Evolutionary conservation across 2,329 filamentous ascomycete genomes (phyloP).

Genomic region (Aspergillus fructus): DNA sequence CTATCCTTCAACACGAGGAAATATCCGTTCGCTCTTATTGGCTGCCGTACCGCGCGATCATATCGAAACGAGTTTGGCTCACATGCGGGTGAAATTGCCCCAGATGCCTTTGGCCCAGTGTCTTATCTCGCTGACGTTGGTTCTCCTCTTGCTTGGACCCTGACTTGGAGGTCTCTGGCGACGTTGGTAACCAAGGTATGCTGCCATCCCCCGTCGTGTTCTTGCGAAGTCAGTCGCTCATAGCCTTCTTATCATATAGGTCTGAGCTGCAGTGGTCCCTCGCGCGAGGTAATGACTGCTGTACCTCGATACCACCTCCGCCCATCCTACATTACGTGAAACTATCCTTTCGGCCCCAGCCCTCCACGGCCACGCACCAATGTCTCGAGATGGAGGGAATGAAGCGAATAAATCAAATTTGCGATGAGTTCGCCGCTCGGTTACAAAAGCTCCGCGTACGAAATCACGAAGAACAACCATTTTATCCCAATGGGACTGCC

Average conservation of each 20-base stretch:
- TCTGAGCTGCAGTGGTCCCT: neutral
- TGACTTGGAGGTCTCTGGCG: neutral
- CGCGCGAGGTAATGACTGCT: neutral
- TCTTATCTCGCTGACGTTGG: neutral
- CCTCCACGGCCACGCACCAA: neutral
- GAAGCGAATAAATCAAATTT: conserved; percentile 13
- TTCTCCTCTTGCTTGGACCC: neutral
- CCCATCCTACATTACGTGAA: neutral
- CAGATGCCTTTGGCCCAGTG: neutral
- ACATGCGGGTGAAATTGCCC: conserved; percentile 1
- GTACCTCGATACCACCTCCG: neutral
- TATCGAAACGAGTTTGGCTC: neutral
- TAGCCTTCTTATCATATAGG: neutral
- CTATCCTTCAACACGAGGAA: neutral
- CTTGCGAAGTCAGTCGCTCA: neutral
- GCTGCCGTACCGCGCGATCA: neutral
- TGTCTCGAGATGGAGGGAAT: neutral
- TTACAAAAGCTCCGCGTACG: conserved; percentile 6
- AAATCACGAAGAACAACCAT: conserved; percentile 14
- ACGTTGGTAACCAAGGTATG: neutral
- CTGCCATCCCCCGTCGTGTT: neutral
- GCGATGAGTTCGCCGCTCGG: conserved; percentile 7
- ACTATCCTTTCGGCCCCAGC: neutral
- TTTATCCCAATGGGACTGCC: conserved; percentile 20
- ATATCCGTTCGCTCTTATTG: neutral